Evolutionary conservation across 306 rosid genomes (phyloP), one percentile per base, ranked within the genome.

Genomic region (Prunus mongolica): DNA sequence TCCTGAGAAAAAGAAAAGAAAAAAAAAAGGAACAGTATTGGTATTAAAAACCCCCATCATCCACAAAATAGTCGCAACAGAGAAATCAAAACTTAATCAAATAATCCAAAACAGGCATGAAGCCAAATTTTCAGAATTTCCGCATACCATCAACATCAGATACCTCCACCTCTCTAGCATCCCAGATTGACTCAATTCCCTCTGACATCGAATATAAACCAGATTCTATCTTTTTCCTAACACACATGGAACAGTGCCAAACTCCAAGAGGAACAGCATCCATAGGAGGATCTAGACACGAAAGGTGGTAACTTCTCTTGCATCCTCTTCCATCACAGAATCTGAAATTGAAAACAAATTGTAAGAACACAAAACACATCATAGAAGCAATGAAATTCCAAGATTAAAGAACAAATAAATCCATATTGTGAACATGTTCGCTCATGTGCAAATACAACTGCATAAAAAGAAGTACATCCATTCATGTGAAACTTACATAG

Each of bases 241-340:
- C 77, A 74, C 97, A 91, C 32, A 56, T 25, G 28, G 79, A 69
- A 79, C 97, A 91, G 67, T 88, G 82, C 97, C 97, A 91, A 80
- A 72, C 84, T 76, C 94, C 97, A 73, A 80, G 73, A 54, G 87
- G 86, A 80, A 81, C 81, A 80, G 74, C 81, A 63, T 69, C 85
- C 82, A 89, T 22, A 60, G 94, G 88, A 72, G 97, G 92, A 69
- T 91, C 84, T 69, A 89, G 87, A 85, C 97, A 91, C 71, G 91
- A 87, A 76, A 72, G 75, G 80, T 91, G 97, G 85, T 81, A 89
- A 82, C 80, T 80, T 76, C 85, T 67, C 73, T 73, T 57, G 83
- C 97, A 89, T 62, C 82, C 91, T 82, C 73, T 86, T 82, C 97
- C 97, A 67, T 82, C 79, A 55, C 97, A 91, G 83, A 83, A 84